Evolutionary conservation across 495 filamentous ascomycete species (phyloP).

Genomic region (Penicillium egyptiacum): DNA sequence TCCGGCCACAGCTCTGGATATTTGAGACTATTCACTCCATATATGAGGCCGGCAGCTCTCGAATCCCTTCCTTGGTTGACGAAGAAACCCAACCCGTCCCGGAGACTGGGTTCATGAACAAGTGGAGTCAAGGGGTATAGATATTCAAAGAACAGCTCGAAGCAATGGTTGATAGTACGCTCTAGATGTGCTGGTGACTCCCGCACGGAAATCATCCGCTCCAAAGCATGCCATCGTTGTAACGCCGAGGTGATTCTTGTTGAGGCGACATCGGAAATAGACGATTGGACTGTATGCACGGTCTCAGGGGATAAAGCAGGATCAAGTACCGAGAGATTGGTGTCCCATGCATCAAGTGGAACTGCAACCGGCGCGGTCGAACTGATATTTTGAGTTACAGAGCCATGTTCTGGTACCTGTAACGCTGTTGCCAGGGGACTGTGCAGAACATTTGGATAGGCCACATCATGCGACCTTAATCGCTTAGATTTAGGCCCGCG

Average conservation of each 20-base stretch:
- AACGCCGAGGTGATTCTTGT: conserved; percentile 14
- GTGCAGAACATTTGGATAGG: not conserved
- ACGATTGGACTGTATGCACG: conserved; percentile 18
- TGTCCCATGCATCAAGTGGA: conserved; percentile 16
- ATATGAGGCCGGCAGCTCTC: not conserved
- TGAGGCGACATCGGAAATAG: conserved; percentile 18
- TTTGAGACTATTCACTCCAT: conserved; percentile 15
- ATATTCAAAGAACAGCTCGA: conserved; percentile 29
- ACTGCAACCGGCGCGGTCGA: not conserved
- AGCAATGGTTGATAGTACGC: conserved; percentile 20
- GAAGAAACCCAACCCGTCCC: conserved; percentile 23
- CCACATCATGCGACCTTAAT: conserved; percentile 6
- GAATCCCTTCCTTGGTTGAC: conserved; percentile 8
- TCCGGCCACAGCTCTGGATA: conserved; percentile 26
- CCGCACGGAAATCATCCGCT: conserved; percentile 5
- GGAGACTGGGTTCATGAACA: conserved; percentile 32
- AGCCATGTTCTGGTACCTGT: conserved; percentile 1
- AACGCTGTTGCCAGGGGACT: conserved; percentile 7
- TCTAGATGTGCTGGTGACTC: conserved; percentile 12
- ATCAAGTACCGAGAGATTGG: conserved; percentile 14
- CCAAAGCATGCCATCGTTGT: conserved; percentile 22
- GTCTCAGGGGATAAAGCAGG: conserved; percentile 22
- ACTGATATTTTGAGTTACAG: not conserved
- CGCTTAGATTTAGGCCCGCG: conserved; percentile 23
- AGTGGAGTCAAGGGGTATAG: conserved; percentile 33